Base-by-base conservation (phyloP, 345 rosid species). In the Eucalyptus rudis region DNA sequence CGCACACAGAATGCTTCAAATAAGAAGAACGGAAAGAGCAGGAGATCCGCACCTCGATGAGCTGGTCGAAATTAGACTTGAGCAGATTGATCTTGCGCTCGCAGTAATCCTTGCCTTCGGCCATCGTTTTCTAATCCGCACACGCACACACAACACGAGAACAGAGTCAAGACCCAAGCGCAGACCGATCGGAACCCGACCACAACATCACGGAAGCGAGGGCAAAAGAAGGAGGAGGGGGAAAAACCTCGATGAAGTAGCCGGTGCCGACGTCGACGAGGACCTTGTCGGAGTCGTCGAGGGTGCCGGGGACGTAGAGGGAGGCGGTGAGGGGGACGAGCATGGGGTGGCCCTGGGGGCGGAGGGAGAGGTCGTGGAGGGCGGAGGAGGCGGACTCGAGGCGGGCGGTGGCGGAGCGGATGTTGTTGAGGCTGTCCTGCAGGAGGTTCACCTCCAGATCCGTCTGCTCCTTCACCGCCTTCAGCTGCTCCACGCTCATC, bases 231-330 rank as follows among this genome's bases (percentile, higher is more conserved):
- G 66, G 31, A 29, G 68, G 16, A 12, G 31, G 68, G 64, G n/a
- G 5, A 2, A 14, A n/a, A 49, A 96, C 99, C 99, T 98, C 98
- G 64, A 97, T 96, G 94, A 98, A 98, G 94, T 96, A 98, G 33
- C 99, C 99, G 86, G 99, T 98, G 88, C 99, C 99, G 68, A 98
- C 95, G 91, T 98, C 99, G 86, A 98, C 98, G 45, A 98, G 95
- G 56, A 97, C 97, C 52, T 93, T 95, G 76, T 95, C 94, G 47
- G 98, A 94, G 25, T 95, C 98, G 89, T 97, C 97, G 51, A 98
- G 99, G 12, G 93, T 90, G 36, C 99, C 99, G 36, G 99, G 97
- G 47, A 96, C 99, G 86, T 97, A 98, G 43, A 98, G 97, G 58
- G 99, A 97, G 3, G 99, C 99, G 17, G 99, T 97, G 62, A 97